phyloP scores from a whole-genome alignment of 306 rosid genomes.

The Abrus precatorius region DNA sequence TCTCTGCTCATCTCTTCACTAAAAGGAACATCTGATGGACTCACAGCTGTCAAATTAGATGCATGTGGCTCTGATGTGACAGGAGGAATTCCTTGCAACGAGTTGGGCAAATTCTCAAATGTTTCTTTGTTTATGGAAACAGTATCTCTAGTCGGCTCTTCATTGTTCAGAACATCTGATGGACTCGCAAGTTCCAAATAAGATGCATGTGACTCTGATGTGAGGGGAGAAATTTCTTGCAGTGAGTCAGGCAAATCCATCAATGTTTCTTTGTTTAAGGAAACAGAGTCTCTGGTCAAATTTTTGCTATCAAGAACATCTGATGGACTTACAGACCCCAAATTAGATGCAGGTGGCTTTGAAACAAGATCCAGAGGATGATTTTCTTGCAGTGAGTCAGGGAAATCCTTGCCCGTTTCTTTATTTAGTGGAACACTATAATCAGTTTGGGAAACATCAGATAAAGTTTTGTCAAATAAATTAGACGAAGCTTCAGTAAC shows the following conservation, averaged over 20 bases:
- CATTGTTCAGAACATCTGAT: slow-evolving; percentile 39
- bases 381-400: slow-evolving; percentile 31
- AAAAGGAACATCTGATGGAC: slow-evolving; percentile 37
- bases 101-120: slow-evolving; percentile 38
- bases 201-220: slow-evolving; percentile 36
- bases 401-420: slow-evolving; percentile 47
- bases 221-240: slow-evolving; percentile 34
- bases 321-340: slow-evolving; percentile 17
- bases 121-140: slow-evolving; percentile 54
- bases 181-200: slow-evolving; percentile 8
- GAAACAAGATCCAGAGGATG: slow-evolving; percentile 31
- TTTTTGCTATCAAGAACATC: slow-evolving; percentile 38
- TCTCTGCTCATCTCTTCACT: slow-evolving; percentile 47
- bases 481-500: slow-evolving; percentile 51
- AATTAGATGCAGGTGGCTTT: slow-evolving; percentile 26
- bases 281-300: slow-evolving; percentile 46
- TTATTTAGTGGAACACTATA: slow-evolving; percentile 50
- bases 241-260: slow-evolving; percentile 44
- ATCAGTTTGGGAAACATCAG: slow-evolving; percentile 53
- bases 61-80: slow-evolving; percentile 37
- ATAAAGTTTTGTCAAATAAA: slow-evolving; percentile 52
- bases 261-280: slow-evolving; percentile 49
- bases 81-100: slow-evolving; percentile 45
- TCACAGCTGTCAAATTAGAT: slow-evolving; percentile 24
- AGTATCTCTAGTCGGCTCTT: slow-evolving; percentile 44